Base-by-base conservation (phyloP, 2,329 filamentous ascomycete species). In the Verticillium klebahnii region DNA sequence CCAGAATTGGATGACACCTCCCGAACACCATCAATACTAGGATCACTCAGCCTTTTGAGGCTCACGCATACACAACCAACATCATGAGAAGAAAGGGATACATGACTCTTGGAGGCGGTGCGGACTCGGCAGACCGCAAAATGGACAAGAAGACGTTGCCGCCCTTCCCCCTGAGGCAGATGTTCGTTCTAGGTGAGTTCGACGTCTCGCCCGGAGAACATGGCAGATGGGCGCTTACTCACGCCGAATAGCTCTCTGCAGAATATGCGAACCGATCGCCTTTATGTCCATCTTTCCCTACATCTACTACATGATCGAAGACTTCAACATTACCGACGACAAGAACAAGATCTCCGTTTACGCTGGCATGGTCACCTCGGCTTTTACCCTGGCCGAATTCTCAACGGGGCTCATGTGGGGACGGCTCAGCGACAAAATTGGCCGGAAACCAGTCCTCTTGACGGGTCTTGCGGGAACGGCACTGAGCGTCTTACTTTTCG, bases 211-310 rank as follows among this genome's bases (percentile, higher is more conserved):
- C n/a, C 6, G 11, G 5, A 54, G 14, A 50, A 12, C 29, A 31
- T 7, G 6, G 11, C 6, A 23, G 14, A 15, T 23, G n/a, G 11
- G 37, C 12, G 19, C 40, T 59, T 8, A 59, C 40, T 15, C 3
- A 8, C 5, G 25, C 39, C 29, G 2, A n/a, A 52, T 66, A 96
- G 93, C 93, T 56, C 83, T 97, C 71, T 97, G 93, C 78, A 89
- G 95, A 72, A 94, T 99, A 80, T 97, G 93, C 82, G 95, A 99
- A 75, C 95, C 95, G 59, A 98, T 99, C 75, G 95, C 95, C 6
- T 98, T 99, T 82, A 98, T 97, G 92, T 97, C 93, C 60, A 97
- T 98, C 69, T 98, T 99, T 74, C 95, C 95, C 1, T 99, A 98
- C 76, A 93, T 96, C 69, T 98, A 97, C 80, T 94, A 91, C 80